Evolutionary conservation across 176 grass and related monocot species (phyloP).

Genomic region (Urochloa ruziziensis): DNA sequence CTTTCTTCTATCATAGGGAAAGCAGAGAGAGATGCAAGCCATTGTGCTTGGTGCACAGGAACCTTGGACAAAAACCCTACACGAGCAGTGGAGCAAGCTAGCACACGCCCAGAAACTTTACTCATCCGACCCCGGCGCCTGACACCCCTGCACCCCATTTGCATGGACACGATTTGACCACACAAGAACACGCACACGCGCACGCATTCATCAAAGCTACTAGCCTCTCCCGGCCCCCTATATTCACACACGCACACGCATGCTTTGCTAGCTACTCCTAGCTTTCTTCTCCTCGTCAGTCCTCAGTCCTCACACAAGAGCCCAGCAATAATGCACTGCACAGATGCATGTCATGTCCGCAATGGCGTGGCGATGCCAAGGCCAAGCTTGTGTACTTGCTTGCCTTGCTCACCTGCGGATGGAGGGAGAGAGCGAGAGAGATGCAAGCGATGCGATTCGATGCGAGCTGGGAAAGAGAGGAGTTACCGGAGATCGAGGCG

Average conservation of each 20-base stretch:
- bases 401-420: background rate
- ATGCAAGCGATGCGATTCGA: background rate
- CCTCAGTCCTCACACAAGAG: background rate
- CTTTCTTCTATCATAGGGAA: background rate
- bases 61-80: slow-evolving; percentile 69
- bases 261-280: too few relatives aligned
- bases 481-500: slow-evolving; percentile 40
- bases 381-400: background rate
- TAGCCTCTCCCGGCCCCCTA: background rate
- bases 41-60: slow-evolving; percentile 6
- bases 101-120: slow-evolving; percentile 35
- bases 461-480: background rate
- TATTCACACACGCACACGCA: slow-evolving; percentile 23
- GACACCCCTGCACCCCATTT: slow-evolving; percentile 78
- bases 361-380: slow-evolving; percentile 26
- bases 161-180: slow-evolving; percentile 96
- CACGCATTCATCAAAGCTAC: slow-evolving; percentile 43
- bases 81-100: slow-evolving; percentile 1
- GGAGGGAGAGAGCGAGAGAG: background rate
- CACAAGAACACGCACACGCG: slow-evolving; percentile 44
- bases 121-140: slow-evolving; percentile 49
- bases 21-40: background rate
- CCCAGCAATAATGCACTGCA: slow-evolving; percentile 31
- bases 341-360: background rate
- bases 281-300: too few relatives aligned